Percentiles rank a stretch among this genome's conserved stretches.
Evolutionary conservation across 2,329 filamentous ascomycete genomes (phyloP).

Genomic region (Fusarium transvaalense): DNA sequence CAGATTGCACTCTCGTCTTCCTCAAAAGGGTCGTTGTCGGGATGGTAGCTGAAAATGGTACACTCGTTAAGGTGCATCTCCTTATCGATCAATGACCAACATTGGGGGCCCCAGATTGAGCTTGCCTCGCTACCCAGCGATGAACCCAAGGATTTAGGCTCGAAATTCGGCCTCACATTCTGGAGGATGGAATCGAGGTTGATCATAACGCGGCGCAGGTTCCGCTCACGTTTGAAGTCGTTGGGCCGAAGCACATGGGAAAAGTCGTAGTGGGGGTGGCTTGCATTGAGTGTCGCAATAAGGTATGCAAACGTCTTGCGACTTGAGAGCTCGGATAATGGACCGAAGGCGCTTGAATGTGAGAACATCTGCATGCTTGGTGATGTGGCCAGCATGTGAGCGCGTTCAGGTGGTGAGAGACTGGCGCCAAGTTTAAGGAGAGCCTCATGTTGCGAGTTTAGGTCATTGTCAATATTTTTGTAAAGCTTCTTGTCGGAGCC

Average conservation of each 20-base stretch:
- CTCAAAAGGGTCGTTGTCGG: conserved; percentile 89
- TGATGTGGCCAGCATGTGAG: conserved; percentile 75
- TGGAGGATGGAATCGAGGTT: conserved; percentile 88
- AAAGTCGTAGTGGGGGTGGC: conserved; percentile 93
- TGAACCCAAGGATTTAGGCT: conserved; percentile 59
- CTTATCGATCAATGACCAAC: conserved; percentile 93
- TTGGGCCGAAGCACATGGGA: conserved; percentile 88
- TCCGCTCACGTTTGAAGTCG: conserved; percentile 89
- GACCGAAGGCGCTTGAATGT: conserved; percentile 90
- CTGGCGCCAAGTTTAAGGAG: conserved; percentile 88
- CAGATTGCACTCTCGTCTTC: conserved; percentile 94
- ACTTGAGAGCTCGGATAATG: conserved; percentile 87
- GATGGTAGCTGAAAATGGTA: conserved; percentile 88
- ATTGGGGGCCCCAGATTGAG: conserved; percentile 85
- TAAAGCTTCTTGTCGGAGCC: conserved; percentile 97
- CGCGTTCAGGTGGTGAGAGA: conserved; percentile 84
- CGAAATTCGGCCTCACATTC: conserved; percentile 79
- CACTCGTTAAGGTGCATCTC: conserved; percentile 95
- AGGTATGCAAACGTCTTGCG: conserved; percentile 95
- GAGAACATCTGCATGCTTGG: conserved; percentile 72
- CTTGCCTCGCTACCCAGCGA: conserved; percentile 61
- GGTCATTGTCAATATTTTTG: conserved; percentile 91
- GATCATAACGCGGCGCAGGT: conserved; percentile 83
- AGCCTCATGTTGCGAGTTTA: conserved; percentile 92
- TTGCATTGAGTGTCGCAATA: conserved; percentile 96